phyloP scores from a whole-genome alignment of 2,329 filamentous ascomycete genomes.

The Colletotrichum horii region DNA sequence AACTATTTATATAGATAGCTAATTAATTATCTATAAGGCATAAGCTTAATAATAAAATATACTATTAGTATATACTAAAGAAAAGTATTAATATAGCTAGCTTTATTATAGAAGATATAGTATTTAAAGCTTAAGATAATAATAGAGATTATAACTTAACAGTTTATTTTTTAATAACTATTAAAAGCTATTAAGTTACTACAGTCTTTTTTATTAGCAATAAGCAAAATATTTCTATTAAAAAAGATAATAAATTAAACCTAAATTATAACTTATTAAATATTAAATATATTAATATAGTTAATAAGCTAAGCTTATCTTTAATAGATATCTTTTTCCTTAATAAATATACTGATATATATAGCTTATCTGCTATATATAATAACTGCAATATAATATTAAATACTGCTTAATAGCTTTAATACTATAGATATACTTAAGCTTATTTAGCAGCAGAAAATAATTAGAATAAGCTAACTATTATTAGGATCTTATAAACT shows the following conservation, averaged over 20 bases:
- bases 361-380: background rate
- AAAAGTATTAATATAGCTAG: background rate
- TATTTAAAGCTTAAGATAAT: background rate
- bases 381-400: background rate
- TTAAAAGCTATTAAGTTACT: background rate
- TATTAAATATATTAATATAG: background rate
- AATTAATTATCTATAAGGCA: too few relatives aligned
- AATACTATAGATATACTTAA: background rate
- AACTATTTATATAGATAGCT: too few relatives aligned
- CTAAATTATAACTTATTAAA: background rate
- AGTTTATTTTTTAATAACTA: background rate
- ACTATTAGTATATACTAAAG: too few relatives aligned
- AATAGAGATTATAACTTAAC: background rate
- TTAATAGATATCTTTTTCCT: background rate
- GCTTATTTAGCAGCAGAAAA: too few relatives aligned
- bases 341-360: background rate
- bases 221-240: background rate
- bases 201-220: background rate
- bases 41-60: too few relatives aligned
- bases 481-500: too few relatives aligned
- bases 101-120: background rate
- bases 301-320: background rate
- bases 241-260: background rate
- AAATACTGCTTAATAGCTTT: too few relatives aligned
- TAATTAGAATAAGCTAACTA: too few relatives aligned